phyloP scores from a whole-genome alignment of 2,329 filamentous ascomycete genomes.

The Fusarium papillatum region DNA sequence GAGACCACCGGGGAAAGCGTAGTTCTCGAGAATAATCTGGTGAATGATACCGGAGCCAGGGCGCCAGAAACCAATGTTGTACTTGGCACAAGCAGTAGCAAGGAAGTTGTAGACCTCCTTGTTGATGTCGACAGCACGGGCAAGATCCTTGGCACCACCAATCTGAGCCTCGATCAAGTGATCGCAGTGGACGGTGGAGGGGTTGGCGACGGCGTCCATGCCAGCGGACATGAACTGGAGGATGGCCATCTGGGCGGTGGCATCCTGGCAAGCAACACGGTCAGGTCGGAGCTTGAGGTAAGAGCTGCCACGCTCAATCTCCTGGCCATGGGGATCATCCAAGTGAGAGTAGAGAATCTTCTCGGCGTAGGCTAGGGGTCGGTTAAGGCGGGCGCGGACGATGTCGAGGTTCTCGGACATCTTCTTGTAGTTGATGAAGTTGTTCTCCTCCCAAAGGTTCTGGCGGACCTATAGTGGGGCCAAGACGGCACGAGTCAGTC shows the following conservation, averaged over 20 bases:
- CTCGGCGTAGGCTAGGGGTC: slow-evolving; percentile 94
- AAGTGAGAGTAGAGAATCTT: slow-evolving; percentile 99
- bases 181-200: slow-evolving; percentile 97
- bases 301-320: slow-evolving; percentile 94
- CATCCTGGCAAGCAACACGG: slow-evolving; percentile 99
- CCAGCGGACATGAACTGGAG: slow-evolving; percentile 99
- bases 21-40: slow-evolving; percentile 99
- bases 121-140: slow-evolving; percentile 92
- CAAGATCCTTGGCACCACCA: slow-evolving; percentile 94
- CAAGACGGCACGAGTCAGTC: slow-evolving; percentile 31
- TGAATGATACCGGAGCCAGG: slow-evolving; percentile 99
- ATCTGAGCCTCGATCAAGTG: slow-evolving; percentile 99
- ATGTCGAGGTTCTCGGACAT: slow-evolving; percentile 98
- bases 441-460: slow-evolving; percentile 95
- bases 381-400: slow-evolving; percentile 90
- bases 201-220: slow-evolving; percentile 95
- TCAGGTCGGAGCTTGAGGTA: slow-evolving; percentile 98
- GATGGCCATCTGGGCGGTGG: slow-evolving; percentile 99
- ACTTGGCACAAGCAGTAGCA: slow-evolving; percentile 94
- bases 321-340: slow-evolving; percentile 95
- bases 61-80: slow-evolving; percentile 99
- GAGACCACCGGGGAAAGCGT: slow-evolving; percentile 98
- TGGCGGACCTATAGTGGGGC: slow-evolving; percentile 76
- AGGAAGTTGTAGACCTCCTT: slow-evolving; percentile 99
- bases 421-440: slow-evolving; percentile 99